Evolutionary conservation across 2,329 filamentous ascomycete species (phyloP), one percentile per base, ranked within the genome.

Genomic region (Claviceps monticola): DNA sequence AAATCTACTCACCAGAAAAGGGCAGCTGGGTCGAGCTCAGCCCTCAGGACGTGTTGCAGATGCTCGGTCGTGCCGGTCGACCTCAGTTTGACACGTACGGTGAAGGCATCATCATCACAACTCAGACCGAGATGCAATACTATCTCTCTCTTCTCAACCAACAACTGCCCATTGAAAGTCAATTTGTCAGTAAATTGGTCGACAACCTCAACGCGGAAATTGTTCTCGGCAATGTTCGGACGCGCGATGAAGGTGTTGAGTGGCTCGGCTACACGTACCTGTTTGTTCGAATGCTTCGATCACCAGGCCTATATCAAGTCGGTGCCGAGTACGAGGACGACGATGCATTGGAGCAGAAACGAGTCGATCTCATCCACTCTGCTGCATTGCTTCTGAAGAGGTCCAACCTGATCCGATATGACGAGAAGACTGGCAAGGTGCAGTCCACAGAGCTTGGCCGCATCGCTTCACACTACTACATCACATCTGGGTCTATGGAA

Each of bases 181-280:
- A 98, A 65, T 82, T 98, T 63, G 83, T 95, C 51, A 91, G 88
- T 68, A 90, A 88, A 61, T 72, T 98, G 48, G 89, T 93, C 1
- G 93, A 98, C 70, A 97, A 96, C 57, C 74, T 98, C 56, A 98
- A 98, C 60, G 93, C 93, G 2, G 93, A 98, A 64, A 78, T 98
- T 61, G 94, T 98, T 9, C 77, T 98, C 19, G 93, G 93, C 49
- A 98, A 95, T 61, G 80, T 98, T 26, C 83, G 91, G 52, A 90
- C 76, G 55, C 82, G 94, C 54, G 91, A 98, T 58, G 93, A 98
- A 64, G 93, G 86, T 59, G 93, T 98, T n/a, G 90, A 98, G 64
- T 98, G 93, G 93, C 79, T 98, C 37, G 91, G 93, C 13, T 98
- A 98, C 67, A 96, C 91, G 0, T 98, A 98, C 66, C 80, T 98